These are phyloP conservation scores for Coelastrella sp. DNA, from an alignment of 139 green algal species.

Conservation along the genomic window DNA sequence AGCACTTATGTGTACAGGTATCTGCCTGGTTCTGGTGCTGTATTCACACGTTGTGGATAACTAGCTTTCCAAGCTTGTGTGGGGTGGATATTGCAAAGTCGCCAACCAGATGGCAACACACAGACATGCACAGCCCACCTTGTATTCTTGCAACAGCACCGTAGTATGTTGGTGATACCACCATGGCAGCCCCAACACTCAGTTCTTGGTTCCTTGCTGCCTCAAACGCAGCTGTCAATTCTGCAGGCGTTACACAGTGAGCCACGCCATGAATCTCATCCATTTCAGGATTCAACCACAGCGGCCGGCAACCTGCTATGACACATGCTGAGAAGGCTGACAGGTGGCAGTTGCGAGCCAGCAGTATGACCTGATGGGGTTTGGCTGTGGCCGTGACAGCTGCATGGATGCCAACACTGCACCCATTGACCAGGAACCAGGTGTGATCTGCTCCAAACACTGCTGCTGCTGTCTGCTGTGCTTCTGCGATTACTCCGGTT, in stretches of 20 bases:
- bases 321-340: conserved; percentile 82
- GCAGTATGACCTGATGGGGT: conserved; percentile 72
- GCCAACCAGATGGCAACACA: neutral
- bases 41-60: too few species aligned
- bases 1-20: too few species aligned
- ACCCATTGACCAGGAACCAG: conserved; percentile 95
- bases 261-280: conserved; percentile 68
- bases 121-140: neutral
- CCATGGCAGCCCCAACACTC: conserved; percentile 17
- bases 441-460: conserved; percentile 82
- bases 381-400: conserved; percentile 73
- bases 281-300: conserved; percentile 64
- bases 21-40: too few species aligned
- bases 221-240: conserved; percentile 62
- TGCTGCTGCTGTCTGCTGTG: conserved; percentile 78
- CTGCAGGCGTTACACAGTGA: conserved; percentile 62
- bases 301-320: conserved; percentile 63
- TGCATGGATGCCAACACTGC: conserved; percentile 82
- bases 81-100: too few species aligned
- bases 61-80: too few species aligned
- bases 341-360: conserved; percentile 89
- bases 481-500: conserved; percentile 76
- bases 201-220: conserved; percentile 36
- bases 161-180: conserved; percentile 41
- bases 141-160: conserved; percentile 7